Evolutionary conservation across 805 yeast genomes (phyloP).

Genomic region (Debaryomyces maramus): DNA sequence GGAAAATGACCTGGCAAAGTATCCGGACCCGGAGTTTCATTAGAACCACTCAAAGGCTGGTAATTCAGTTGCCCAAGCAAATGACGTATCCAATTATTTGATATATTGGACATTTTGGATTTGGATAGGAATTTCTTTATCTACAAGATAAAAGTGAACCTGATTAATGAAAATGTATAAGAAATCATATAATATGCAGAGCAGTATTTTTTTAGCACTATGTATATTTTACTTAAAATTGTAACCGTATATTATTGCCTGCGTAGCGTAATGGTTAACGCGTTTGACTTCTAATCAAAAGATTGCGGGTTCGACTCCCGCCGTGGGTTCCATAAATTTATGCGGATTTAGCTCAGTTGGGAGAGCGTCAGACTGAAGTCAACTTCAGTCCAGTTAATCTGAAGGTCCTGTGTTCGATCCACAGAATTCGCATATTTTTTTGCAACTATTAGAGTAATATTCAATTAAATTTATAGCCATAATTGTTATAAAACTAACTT

Average conservation of each 20-base stretch:
- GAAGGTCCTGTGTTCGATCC: slow-evolving; percentile 91
- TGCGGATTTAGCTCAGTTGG: slow-evolving; percentile 40
- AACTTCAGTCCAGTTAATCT: slow-evolving; percentile 47
- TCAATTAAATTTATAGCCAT: neutral
- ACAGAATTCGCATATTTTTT: slow-evolving; percentile 40
- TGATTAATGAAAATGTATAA: too few relatives aligned
- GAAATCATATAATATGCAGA: too few relatives aligned
- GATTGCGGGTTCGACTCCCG: slow-evolving; percentile 66
- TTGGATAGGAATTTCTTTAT: too few relatives aligned
- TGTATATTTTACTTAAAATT: too few relatives aligned
- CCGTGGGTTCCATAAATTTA: slow-evolving; percentile 32
- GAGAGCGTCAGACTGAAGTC: slow-evolving; percentile 40
- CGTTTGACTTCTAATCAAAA: slow-evolving; percentile 67
- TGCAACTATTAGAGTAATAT: neutral
- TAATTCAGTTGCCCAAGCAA: slow-evolving; percentile 9
- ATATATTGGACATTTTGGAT: slow-evolving; percentile 3
- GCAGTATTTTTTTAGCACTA: too few relatives aligned
- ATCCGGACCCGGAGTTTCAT: neutral
- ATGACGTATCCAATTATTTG: slow-evolving; percentile 11
- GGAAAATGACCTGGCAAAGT: slow-evolving; percentile 26
- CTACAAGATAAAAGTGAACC: too few relatives aligned
- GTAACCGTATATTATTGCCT: neutral
- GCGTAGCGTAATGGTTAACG: slow-evolving; percentile 67
- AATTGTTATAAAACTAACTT: neutral
- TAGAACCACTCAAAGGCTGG: slow-evolving; percentile 8